A percentile compares a stretch with the other conserved stretches of the same genome.
Evolutionary conservation across 345 rosid species (phyloP).

Genomic region (Raphanus raphanistrum): DNA sequence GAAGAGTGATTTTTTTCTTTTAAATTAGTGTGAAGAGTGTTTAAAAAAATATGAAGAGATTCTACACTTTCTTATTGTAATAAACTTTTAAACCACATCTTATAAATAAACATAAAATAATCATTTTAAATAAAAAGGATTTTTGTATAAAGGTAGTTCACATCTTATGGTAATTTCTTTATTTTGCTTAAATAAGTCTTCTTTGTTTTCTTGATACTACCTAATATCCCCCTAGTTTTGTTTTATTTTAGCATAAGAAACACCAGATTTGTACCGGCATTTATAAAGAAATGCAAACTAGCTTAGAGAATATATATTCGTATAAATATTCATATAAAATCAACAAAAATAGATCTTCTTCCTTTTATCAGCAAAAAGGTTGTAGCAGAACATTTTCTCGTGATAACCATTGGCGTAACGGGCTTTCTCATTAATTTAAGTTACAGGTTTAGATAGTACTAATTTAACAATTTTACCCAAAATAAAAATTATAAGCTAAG

Average conservation of each 20-base stretch:
- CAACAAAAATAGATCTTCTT: neutral
- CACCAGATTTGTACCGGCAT: conserved; percentile 8
- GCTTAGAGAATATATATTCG: neutral
- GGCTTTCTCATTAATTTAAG: neutral
- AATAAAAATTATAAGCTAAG: neutral
- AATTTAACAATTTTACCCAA: neutral
- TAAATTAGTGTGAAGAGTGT: too few species aligned
- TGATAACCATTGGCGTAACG: neutral
- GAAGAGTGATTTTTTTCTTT: neutral
- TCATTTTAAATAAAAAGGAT: neutral
- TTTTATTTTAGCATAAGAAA: neutral
- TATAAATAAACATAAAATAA: neutral
- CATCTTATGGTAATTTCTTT: neutral
- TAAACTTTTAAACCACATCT: neutral
- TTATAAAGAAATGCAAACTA: neutral
- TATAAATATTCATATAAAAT: neutral
- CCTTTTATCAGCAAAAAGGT: neutral
- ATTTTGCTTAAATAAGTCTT: neutral
- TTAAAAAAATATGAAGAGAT: neutral
- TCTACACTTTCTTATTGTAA: neutral
- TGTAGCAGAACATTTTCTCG: neutral
- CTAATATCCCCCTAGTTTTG: conserved; percentile 17
- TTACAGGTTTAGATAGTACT: neutral
- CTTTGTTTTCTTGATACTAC: neutral
- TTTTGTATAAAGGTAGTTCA: neutral